phyloP scores from a whole-genome alignment of 2,329 filamentous ascomycete genomes.

The Drechslerella coelobrocha region DNA sequence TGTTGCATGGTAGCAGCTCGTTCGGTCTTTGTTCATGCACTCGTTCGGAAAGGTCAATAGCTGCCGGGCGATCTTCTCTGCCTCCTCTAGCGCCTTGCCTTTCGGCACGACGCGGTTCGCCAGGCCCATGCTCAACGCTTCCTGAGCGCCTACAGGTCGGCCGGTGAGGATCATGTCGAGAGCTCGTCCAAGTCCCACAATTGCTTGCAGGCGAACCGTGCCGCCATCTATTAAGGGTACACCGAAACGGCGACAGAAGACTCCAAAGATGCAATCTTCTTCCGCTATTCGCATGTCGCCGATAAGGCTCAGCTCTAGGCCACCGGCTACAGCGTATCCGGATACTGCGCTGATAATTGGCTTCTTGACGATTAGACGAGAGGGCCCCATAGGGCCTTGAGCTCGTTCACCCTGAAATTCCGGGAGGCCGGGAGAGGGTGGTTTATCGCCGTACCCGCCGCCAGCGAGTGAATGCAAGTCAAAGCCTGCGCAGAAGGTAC shows the following conservation, averaged over 20 bases:
- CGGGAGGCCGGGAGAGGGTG: slow-evolving; percentile 77
- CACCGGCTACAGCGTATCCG: slow-evolving; percentile 65
- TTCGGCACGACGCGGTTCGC: slow-evolving; percentile 79
- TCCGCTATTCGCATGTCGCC: slow-evolving; percentile 65
- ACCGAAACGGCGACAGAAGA: slow-evolving; percentile 65
- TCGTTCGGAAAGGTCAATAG: slow-evolving; percentile 63
- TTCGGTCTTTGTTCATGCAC: slow-evolving; percentile 64
- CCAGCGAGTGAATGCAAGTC: slow-evolving; percentile 66
- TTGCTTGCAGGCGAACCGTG: slow-evolving; percentile 63
- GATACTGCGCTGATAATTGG: slow-evolving; percentile 64
- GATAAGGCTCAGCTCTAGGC: slow-evolving; percentile 64
- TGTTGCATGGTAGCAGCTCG: slow-evolving; percentile 62
- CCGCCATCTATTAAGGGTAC: slow-evolving; percentile 64
- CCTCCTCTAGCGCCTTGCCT: slow-evolving; percentile 63
- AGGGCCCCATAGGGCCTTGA: slow-evolving; percentile 64
- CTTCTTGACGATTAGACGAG: slow-evolving; percentile 69
- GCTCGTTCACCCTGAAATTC: slow-evolving; percentile 61
- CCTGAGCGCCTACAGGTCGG: slow-evolving; percentile 71
- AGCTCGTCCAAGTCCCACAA: slow-evolving; percentile 64
- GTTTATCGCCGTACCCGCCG: slow-evolving; percentile 65
- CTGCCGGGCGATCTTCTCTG: slow-evolving; percentile 61
- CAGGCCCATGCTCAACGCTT: slow-evolving; percentile 88
- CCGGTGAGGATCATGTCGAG: slow-evolving; percentile 68
- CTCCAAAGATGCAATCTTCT: slow-evolving; percentile 64
- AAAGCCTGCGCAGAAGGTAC: slow-evolving; percentile 88